Conservation (phyloP, 768 basidiomycete species). For the Roridomyces roridus region DNA sequence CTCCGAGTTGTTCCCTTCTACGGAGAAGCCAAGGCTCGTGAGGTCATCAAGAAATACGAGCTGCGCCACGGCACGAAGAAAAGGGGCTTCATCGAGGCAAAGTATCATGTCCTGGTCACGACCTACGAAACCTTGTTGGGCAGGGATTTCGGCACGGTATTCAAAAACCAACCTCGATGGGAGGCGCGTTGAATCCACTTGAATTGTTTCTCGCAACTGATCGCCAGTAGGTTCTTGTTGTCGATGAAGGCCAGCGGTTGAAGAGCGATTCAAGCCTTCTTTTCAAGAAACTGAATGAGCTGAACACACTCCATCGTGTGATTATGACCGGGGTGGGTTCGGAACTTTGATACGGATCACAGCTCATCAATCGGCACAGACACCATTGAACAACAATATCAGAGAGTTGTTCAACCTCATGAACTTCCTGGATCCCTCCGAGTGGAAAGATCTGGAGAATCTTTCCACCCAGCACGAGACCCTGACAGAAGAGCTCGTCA, state of each 20-base stretch:
- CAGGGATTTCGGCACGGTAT: conserved; percentile 75
- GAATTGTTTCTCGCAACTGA: background rate
- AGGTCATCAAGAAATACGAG: conserved; percentile 84
- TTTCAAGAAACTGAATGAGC: conserved; percentile 82
- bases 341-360: background rate
- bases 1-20: conserved; percentile 85
- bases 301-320: conserved; percentile 79
- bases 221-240: conserved; percentile 62
- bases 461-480: conserved; percentile 79
- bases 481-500: conserved; percentile 80
- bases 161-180: conserved; percentile 88
- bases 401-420: conserved; percentile 96
- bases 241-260: conserved; percentile 92
- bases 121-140: conserved; percentile 89
- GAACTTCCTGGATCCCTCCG: conserved; percentile 86
- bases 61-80: conserved; percentile 62
- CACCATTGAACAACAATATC: conserved; percentile 96
- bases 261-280: conserved; percentile 83
- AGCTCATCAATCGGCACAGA: conserved; percentile 49
- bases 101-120: conserved; percentile 90
- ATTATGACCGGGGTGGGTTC: conserved; percentile 84
- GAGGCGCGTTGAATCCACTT: conserved; percentile 52
- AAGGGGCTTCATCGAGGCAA: conserved; percentile 54
- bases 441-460: conserved; percentile 78
- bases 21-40: conserved; percentile 80